These are phyloP conservation scores for Udeniomyces megalosporus DNA, from an alignment of 768 basidiomycete species.

Conservation along the genomic window DNA sequence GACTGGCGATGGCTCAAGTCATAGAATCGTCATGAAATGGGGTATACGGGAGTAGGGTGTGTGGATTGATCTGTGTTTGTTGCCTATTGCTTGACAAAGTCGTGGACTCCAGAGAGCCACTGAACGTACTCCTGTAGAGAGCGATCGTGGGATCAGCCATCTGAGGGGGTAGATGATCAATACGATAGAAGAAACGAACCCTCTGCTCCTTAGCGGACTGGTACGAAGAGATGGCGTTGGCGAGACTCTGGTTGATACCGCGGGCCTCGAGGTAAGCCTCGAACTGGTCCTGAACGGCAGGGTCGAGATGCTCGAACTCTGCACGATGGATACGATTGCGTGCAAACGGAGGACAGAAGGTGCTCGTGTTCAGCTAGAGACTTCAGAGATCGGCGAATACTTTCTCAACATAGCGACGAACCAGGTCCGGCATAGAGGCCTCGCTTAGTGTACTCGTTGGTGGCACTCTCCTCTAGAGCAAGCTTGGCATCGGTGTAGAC, in stretches of 20 bases:
- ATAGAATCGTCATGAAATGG: too few relatives aligned
- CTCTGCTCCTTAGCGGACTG: slow-evolving; percentile 84
- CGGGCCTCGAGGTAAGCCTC: slow-evolving; percentile 79
- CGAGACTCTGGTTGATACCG: slow-evolving; percentile 65
- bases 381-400: too few relatives aligned
- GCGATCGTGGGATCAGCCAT: not conserved
- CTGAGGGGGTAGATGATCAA: not conserved
- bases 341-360: not conserved
- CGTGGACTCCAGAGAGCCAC: slow-evolving; percentile 71
- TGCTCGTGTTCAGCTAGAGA: too few relatives aligned
- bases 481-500: slow-evolving; percentile 47
- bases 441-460: not conserved
- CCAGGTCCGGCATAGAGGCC: not conserved
- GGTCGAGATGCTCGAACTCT: slow-evolving; percentile 80
- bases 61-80: too few relatives aligned
- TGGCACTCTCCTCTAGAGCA: not conserved
- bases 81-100: slow-evolving; percentile 48
- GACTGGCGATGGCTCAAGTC: too few relatives aligned
- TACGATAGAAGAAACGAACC: slow-evolving; percentile 35
- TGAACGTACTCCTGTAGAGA: slow-evolving; percentile 59
- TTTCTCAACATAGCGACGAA: too few relatives aligned
- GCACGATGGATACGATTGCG: not conserved
- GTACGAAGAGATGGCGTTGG: slow-evolving; percentile 75
- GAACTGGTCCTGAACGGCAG: slow-evolving; percentile 69
- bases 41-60: too few relatives aligned